These are phyloP conservation scores for Boletus vinaceobasis DNA, from an alignment of 768 basidiomycete species.

Conservation along the genomic window DNA sequence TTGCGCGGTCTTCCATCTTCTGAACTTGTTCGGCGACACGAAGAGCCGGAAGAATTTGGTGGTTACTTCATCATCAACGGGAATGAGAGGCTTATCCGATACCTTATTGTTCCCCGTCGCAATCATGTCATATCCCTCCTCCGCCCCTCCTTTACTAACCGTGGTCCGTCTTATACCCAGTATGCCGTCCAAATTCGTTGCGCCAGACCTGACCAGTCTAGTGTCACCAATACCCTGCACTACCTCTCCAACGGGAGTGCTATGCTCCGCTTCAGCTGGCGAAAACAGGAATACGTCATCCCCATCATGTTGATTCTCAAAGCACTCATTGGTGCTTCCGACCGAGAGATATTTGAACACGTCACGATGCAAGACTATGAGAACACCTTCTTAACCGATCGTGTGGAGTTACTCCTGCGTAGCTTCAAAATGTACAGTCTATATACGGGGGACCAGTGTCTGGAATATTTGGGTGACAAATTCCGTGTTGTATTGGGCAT, in stretches of 20 bases:
- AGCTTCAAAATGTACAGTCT: slow-evolving; percentile 94
- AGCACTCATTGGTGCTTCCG: slow-evolving; percentile 84
- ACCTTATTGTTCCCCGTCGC: slow-evolving; percentile 91
- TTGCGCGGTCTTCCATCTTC: slow-evolving; percentile 80
- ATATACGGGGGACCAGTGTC: slow-evolving; percentile 83
- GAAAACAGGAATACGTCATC: slow-evolving; percentile 97
- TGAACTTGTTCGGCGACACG: slow-evolving; percentile 83
- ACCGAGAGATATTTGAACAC: slow-evolving; percentile 95
- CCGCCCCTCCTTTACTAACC: slow-evolving; percentile 86
- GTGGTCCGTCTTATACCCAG: slow-evolving; percentile 92
- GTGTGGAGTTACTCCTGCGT: slow-evolving; percentile 88
- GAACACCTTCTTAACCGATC: slow-evolving; percentile 96
- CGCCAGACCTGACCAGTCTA: slow-evolving; percentile 89
- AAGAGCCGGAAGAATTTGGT: slow-evolving; percentile 98
- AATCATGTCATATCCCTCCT: slow-evolving; percentile 93
- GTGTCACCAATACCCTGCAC: slow-evolving; percentile 93
- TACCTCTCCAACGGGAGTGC: slow-evolving; percentile 95
- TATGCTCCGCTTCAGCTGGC: slow-evolving; percentile 95
- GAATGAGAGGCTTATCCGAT: slow-evolving; percentile 97
- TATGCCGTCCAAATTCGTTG: slow-evolving; percentile 96
- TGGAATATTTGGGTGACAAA: slow-evolving; percentile 95
- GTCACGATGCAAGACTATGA: slow-evolving; percentile 96
- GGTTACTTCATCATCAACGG: slow-evolving; percentile 99
- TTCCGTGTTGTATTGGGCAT: slow-evolving; percentile 88
- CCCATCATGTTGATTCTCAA: slow-evolving; percentile 97